These are phyloP conservation scores for Nemania serpens DNA, from an alignment of 2,329 filamentous ascomycete species.

Conservation along the genomic window DNA sequence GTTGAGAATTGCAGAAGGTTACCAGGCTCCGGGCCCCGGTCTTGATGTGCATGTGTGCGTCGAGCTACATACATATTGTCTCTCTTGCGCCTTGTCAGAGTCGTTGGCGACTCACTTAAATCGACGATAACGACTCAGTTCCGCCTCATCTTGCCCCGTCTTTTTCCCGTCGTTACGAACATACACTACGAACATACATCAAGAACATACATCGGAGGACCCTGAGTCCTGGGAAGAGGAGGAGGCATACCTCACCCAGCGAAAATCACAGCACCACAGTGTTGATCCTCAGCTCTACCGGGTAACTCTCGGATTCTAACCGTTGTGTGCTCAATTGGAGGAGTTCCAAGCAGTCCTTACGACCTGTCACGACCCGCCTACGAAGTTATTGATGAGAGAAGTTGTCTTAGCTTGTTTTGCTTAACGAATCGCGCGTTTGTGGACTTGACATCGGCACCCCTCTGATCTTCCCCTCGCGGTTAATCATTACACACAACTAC, in stretches of 20 bases:
- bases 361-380: constrained; percentile 32
- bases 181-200: constrained; percentile 6
- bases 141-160: constrained; percentile 1
- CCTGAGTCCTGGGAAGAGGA: constrained; percentile 2
- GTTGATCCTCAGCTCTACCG: constrained; percentile 13
- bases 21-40: neutral
- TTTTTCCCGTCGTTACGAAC: constrained; percentile 19
- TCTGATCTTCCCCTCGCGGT: no score
- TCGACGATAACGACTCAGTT: constrained; percentile 31
- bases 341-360: constrained; percentile 28
- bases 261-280: constrained; percentile 5
- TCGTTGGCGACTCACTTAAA: constrained; percentile 21
- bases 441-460: neutral
- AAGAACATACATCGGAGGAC: constrained; percentile 17
- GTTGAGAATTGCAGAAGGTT: no score
- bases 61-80: neutral
- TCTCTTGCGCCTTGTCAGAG: neutral
- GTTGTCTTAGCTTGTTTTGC: constrained; percentile 3
- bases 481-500: no score
- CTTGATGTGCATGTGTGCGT: neutral
- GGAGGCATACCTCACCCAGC: neutral
- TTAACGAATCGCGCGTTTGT: constrained; percentile 4
- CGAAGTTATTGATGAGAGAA: constrained; percentile 21
- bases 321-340: constrained; percentile 29
- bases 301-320: constrained; percentile 18